Evolutionary conservation across 2,329 filamentous ascomycete species (phyloP).

Genomic region (Fusarium proliferatum): DNA sequence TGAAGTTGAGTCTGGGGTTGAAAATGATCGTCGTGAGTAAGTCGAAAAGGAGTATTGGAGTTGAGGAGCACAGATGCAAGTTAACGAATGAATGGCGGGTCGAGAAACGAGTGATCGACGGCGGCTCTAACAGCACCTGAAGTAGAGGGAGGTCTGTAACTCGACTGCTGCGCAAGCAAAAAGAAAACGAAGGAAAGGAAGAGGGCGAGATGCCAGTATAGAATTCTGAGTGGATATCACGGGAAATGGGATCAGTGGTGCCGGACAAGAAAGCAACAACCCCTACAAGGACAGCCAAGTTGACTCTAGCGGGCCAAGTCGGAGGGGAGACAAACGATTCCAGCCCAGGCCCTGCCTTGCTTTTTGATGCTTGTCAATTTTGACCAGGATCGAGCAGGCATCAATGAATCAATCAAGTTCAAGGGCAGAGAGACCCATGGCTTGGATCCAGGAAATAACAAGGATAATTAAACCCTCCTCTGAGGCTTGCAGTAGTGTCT

Average conservation of each 20-base stretch:
- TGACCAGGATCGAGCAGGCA: slow-evolving; percentile 5
- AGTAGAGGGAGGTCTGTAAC: slow-evolving; percentile 17
- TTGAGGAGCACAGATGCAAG: neutral
- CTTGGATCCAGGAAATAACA: neutral
- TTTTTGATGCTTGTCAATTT: slow-evolving; percentile 3
- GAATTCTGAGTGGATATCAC: slow-evolving; percentile 21
- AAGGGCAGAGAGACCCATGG: neutral
- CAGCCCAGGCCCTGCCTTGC: slow-evolving; percentile 12
- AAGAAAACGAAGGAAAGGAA: slow-evolving; percentile 29
- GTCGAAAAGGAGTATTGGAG: slow-evolving; percentile 13
- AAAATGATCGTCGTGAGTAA: slow-evolving; percentile 31
- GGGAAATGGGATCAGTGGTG: slow-evolving; percentile 9
- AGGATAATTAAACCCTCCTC: slow-evolving; percentile 28
- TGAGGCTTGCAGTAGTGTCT: slow-evolving; percentile 40
- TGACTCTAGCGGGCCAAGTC: slow-evolving; percentile 3
- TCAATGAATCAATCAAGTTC: neutral
- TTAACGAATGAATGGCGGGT: slow-evolving; percentile 24
- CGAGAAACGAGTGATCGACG: slow-evolving; percentile 42
- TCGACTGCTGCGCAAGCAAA: slow-evolving; percentile 31
- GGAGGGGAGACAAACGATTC: slow-evolving; percentile 6
- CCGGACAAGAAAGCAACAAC: neutral
- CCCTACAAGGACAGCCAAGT: neutral
- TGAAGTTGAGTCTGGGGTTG: slow-evolving; percentile 15
- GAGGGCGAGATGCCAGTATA: slow-evolving; percentile 17
- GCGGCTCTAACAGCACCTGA: slow-evolving; percentile 31